These are phyloP conservation scores for Erythrophleum fordii DNA, from an alignment of 306 rosid genomes.

Conservation along the genomic window DNA sequence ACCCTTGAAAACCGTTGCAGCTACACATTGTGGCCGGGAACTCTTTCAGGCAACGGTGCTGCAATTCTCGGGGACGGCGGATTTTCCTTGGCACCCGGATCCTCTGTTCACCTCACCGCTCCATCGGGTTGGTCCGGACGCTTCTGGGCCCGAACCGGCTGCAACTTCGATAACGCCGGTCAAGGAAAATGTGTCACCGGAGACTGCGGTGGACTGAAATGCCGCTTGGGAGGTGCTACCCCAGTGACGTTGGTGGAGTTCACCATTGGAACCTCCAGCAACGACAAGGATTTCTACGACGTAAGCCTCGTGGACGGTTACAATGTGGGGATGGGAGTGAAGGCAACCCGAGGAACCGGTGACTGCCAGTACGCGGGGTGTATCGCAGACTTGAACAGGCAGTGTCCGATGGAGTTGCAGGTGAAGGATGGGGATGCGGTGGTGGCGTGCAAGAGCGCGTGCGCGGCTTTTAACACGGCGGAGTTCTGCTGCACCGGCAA, in stretches of 20 bases:
- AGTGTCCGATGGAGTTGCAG: constrained; percentile 58
- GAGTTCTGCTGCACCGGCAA: constrained; percentile 66
- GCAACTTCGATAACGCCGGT: constrained; percentile 55
- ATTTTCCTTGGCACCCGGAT: constrained; percentile 47
- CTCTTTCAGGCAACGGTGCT: constrained; percentile 59
- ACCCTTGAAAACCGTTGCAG: constrained; percentile 57
- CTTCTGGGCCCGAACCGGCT: constrained; percentile 69
- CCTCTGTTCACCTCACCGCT: constrained; percentile 41
- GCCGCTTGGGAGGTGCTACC: constrained; percentile 53
- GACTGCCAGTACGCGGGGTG: constrained; percentile 77
- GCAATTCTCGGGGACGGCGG: constrained; percentile 60
- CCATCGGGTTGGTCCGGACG: constrained; percentile 71
- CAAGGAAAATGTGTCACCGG: constrained; percentile 64
- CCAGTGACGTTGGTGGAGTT: constrained; percentile 67
- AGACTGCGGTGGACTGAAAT: constrained; percentile 57
- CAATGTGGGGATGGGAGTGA: constrained; percentile 65
- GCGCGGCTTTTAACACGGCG: constrained; percentile 57
- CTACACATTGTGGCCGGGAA: constrained; percentile 67
- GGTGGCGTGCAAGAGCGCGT: constrained; percentile 72
- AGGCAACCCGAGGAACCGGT: constrained; percentile 57
- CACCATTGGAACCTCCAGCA: constrained; percentile 38
- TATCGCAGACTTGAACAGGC: constrained; percentile 50
- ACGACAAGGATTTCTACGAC: constrained; percentile 65
- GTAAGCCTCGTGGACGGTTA: constrained; percentile 79
- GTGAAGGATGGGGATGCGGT: constrained; percentile 42